Percentiles rank a stretch among this genome's conserved stretches.
phyloP scores from a whole-genome alignment of 768 basidiomycete species.

The Hemileccinum rubropunctum region DNA sequence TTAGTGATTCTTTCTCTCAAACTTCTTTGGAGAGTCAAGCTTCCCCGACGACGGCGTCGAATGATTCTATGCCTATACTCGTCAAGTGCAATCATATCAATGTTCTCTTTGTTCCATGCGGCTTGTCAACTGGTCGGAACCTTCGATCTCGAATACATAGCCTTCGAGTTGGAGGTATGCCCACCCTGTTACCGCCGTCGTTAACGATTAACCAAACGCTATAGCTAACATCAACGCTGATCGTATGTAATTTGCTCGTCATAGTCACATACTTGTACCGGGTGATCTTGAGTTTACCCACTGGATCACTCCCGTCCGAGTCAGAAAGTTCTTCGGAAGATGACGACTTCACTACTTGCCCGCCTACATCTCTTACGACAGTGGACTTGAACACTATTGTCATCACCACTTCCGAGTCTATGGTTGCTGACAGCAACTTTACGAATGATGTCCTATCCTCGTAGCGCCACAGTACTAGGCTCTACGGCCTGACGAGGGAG shows the following conservation, averaged over 20 bases:
- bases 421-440: not conserved
- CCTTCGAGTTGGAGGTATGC: not conserved
- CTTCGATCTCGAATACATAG: not conserved
- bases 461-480: no score
- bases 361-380: not conserved
- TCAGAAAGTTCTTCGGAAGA: not conserved
- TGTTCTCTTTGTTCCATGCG: not conserved
- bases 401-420: not conserved
- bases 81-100: not conserved
- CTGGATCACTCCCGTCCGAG: not conserved
- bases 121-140: not conserved
- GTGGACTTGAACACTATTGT: not conserved
- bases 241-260: slow-evolving; percentile 15
- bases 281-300: not conserved
- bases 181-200: no score
- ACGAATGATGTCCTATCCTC: not conserved
- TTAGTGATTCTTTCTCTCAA: not conserved
- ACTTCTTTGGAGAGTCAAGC: not conserved
- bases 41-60: slow-evolving; percentile 1
- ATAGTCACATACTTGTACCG: slow-evolving; percentile 12
- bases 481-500: no score
- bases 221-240: not conserved
- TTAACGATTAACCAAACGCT: not conserved
- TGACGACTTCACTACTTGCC: not conserved
- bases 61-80: slow-evolving; percentile 1